A percentile compares a stretch with the other conserved stretches of the same genome.
Evolutionary conservation across 2,329 filamentous ascomycete genomes (phyloP).

Genomic region (Fusarium sp.): DNA sequence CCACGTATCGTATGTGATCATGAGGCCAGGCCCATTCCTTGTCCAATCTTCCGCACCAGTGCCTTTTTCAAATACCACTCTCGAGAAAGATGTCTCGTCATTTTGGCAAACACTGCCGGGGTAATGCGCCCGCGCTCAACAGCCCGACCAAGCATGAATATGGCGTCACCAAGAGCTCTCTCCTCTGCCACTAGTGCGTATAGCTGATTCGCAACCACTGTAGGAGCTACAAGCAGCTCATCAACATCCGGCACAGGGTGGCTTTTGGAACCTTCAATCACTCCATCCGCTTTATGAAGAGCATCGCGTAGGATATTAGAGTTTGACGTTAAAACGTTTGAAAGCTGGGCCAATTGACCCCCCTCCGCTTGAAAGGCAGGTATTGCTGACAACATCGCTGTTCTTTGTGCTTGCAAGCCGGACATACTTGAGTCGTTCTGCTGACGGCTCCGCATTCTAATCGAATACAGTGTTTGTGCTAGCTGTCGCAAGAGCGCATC

Average conservation of each 20-base stretch:
- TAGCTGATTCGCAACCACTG: slow-evolving; percentile 91
- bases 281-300: slow-evolving; percentile 81
- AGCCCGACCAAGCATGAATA: slow-evolving; percentile 83
- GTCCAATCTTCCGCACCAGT: slow-evolving; percentile 80
- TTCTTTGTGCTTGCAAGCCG: slow-evolving; percentile 82
- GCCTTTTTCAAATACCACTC: slow-evolving; percentile 90
- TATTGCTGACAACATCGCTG: slow-evolving; percentile 79
- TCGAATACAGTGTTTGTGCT: slow-evolving; percentile 75
- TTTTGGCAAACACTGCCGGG: slow-evolving; percentile 81
- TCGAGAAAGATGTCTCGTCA: slow-evolving; percentile 78
- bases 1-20: slow-evolving; percentile 36
- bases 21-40: slow-evolving; percentile 75
- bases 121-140: slow-evolving; percentile 79
- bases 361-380: slow-evolving; percentile 80
- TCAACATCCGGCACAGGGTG: slow-evolving; percentile 84
- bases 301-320: slow-evolving; percentile 82
- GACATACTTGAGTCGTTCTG: slow-evolving; percentile 82
- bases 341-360: slow-evolving; percentile 76
- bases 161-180: slow-evolving; percentile 84
- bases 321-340: slow-evolving; percentile 79
- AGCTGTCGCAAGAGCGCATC: slow-evolving; percentile 86
- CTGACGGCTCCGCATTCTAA: slow-evolving; percentile 75
- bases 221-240: slow-evolving; percentile 92
- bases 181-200: slow-evolving; percentile 93
- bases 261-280: slow-evolving; percentile 78